These are phyloP conservation scores for Durotheca rogersii DNA, from an alignment of 495 filamentous ascomycete genomes.

Conservation along the genomic window DNA sequence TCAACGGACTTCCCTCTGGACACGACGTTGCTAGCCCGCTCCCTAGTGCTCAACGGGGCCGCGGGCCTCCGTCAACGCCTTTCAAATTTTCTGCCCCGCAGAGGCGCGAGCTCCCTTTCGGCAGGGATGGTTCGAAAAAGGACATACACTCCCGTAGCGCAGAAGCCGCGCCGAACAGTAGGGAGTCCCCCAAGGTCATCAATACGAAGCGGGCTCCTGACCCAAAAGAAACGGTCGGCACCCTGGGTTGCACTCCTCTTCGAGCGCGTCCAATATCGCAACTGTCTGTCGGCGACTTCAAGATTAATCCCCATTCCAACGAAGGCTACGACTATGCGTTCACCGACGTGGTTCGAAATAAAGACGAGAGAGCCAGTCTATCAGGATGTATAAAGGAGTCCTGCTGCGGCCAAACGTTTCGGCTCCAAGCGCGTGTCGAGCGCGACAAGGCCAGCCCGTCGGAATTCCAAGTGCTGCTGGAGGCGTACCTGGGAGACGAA, in stretches of 20 bases:
- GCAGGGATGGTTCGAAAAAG: constrained; percentile 9
- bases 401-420: constrained; percentile 76
- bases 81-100: constrained; percentile 14
- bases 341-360: constrained; percentile 70
- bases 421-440: constrained; percentile 58
- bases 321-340: constrained; percentile 74
- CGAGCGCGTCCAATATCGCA: constrained; percentile 54
- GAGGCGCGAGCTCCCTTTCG: constrained; percentile 23
- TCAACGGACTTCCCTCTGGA: constrained; percentile 28
- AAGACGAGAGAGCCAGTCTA: constrained; percentile 70
- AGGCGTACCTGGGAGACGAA: constrained; percentile 67
- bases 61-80: constrained; percentile 11
- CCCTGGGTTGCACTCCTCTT: constrained; percentile 29
- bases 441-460: constrained; percentile 35
- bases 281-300: constrained; percentile 71
- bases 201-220: constrained; percentile 1
- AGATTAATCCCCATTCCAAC: constrained; percentile 74
- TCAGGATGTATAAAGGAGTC: constrained; percentile 72
- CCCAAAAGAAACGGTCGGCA: constrained; percentile 30
- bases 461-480: constrained; percentile 58
- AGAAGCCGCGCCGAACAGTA: not conserved
- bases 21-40: constrained; percentile 7
- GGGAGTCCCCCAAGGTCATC: not conserved
- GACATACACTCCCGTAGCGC: not conserved
- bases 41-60: not conserved